Conservation (phyloP, 1,139 yeast species). For the Candida sp. region DNA sequence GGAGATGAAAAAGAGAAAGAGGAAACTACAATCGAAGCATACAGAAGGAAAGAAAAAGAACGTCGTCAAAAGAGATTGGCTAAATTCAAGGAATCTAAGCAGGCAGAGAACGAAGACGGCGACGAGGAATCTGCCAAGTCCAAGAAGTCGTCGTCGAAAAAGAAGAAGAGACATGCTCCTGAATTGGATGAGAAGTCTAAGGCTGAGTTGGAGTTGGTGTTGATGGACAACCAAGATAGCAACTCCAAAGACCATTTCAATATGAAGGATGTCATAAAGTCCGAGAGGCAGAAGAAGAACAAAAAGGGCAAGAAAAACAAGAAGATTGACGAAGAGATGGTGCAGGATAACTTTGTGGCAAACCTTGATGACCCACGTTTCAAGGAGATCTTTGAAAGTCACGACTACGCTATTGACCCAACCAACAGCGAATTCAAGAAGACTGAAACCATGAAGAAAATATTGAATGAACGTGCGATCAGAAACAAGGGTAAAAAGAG, state of each 20-base stretch:
- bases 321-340: conserved; percentile 42
- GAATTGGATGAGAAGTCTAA: conserved; percentile 47
- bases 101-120: conserved; percentile 39
- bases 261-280: conserved; percentile 77
- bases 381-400: conserved; percentile 83
- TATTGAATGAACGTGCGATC: conserved; percentile 74
- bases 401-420: conserved; percentile 92
- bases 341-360: conserved; percentile 69
- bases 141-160: conserved; percentile 16
- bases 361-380: conserved; percentile 86
- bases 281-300: conserved; percentile 70
- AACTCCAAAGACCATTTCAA: conserved; percentile 66
- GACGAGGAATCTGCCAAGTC: conserved; percentile 28
- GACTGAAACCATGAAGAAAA: conserved; percentile 85
- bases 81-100: conserved; percentile 62
- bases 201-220: conserved; percentile 78
- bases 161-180: conserved; percentile 13
- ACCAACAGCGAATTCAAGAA: conserved; percentile 87
- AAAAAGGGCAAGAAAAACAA: conserved; percentile 42
- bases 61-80: conserved; percentile 84
- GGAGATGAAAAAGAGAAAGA: conserved; percentile 47
- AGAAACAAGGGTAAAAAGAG: conserved; percentile 36
- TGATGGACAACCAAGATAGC: conserved; percentile 67
- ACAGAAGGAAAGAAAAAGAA: conserved; percentile 90
- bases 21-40: conserved; percentile 80